A percentile compares a stretch with the other conserved stretches of the same genome.
Conservation (phyloP, 148 eudicot species). For the Camellia japonica region DNA sequence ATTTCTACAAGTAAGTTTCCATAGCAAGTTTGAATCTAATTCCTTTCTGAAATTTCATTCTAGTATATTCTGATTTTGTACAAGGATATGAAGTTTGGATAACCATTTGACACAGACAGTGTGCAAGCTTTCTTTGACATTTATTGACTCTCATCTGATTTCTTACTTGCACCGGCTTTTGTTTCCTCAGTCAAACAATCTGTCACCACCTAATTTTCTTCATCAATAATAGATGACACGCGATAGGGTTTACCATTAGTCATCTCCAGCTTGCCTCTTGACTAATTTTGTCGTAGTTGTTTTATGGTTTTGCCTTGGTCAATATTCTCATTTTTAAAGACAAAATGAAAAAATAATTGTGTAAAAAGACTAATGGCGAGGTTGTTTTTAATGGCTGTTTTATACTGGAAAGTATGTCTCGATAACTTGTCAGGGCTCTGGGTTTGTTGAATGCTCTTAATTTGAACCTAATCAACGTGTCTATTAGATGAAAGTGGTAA, state of each 20-base stretch:
- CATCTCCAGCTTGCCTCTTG: slow-evolving; percentile 8
- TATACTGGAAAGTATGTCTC: not conserved
- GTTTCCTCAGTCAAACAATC: slow-evolving; percentile 1
- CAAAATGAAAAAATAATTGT: not conserved
- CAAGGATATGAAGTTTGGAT: not conserved
- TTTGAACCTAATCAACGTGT: not conserved
- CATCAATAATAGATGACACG: not conserved
- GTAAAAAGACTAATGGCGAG: not conserved
- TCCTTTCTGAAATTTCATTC: slow-evolving; percentile 8
- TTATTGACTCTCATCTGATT: not conserved
- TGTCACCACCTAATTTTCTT: not conserved
- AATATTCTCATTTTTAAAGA: not conserved
- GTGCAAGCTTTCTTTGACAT: not conserved
- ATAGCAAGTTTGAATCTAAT: not conserved
- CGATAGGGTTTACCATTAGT: not conserved
- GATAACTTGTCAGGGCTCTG: not conserved
- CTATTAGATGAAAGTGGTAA: slow-evolving; percentile 6
- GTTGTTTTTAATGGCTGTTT: not conserved
- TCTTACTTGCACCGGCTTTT: not conserved
- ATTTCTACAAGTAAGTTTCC: slow-evolving; percentile 67
- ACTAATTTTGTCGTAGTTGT: not conserved
- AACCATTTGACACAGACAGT: not conserved
- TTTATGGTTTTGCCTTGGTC: not conserved
- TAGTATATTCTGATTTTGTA: not conserved
- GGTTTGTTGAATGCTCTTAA: slow-evolving; percentile 4